Percentiles rank a stretch among this genome's conserved stretches.
Evolutionary conservation across 768 basidiomycete species (phyloP).

Genomic region (Lactarius trivialis): DNA sequence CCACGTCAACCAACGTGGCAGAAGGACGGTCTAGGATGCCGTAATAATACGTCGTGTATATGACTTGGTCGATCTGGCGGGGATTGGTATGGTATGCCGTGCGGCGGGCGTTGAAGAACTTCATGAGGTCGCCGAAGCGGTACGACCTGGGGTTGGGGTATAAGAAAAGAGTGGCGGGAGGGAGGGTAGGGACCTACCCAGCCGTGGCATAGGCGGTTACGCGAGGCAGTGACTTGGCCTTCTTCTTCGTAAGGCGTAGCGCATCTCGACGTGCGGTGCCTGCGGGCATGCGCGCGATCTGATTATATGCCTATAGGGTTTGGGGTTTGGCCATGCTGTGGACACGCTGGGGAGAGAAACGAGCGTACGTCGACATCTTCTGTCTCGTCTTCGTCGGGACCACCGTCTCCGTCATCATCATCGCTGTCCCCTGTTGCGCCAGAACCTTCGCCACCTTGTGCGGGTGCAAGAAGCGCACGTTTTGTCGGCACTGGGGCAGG

Average conservation of each 20-base stretch:
- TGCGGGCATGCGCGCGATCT: constrained; percentile 88
- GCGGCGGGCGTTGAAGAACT: constrained; percentile 82
- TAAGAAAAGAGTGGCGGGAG: neutral
- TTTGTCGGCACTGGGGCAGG: constrained; percentile 28
- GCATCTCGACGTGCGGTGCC: constrained; percentile 93
- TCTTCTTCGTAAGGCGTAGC: constrained; percentile 84
- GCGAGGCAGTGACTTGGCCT: constrained; percentile 83
- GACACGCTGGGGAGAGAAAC: neutral
- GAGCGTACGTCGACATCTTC: constrained; percentile 53
- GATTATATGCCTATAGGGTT: constrained; percentile 71
- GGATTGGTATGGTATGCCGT: constrained; percentile 80
- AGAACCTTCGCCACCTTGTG: constrained; percentile 28
- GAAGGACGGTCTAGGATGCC: constrained; percentile 36
- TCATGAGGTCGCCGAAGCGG: constrained; percentile 78
- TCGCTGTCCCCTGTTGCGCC: constrained; percentile 31
- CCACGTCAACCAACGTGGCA: constrained; percentile 18
- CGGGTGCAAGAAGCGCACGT: constrained; percentile 23
- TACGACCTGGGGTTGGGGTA: constrained; percentile 60
- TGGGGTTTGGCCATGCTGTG: neutral
- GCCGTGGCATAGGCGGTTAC: constrained; percentile 98
- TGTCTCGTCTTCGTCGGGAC: constrained; percentile 60
- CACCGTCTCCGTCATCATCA: constrained; percentile 52
- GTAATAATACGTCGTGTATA: constrained; percentile 89
- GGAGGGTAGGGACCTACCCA: constrained; percentile 46
- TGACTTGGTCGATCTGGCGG: constrained; percentile 83